Conservation (phyloP, 2,329 filamentous ascomycete species). For the Boeremia lycopersici region DNA sequence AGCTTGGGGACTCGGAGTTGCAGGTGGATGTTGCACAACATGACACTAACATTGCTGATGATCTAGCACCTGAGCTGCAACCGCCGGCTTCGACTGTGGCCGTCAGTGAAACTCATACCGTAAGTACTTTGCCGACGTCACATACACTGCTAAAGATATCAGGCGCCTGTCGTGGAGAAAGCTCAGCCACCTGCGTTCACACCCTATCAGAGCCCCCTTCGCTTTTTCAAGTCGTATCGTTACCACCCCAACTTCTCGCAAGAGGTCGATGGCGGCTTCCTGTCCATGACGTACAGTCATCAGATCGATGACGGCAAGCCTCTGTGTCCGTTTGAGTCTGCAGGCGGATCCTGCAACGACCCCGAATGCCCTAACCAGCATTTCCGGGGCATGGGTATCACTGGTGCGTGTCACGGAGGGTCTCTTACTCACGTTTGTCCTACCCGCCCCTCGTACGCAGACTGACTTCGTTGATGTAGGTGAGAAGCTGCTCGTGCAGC, state of each 20-base stretch:
- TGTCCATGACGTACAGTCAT: slow-evolving; percentile 92
- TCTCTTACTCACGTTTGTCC: slow-evolving; percentile 24
- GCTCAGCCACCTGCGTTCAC: slow-evolving; percentile 48
- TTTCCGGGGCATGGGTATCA: slow-evolving; percentile 72
- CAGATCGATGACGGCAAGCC: slow-evolving; percentile 77
- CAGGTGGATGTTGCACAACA: slow-evolving; percentile 6
- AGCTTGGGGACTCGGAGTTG: slow-evolving; percentile 18
- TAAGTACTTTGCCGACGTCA: slow-evolving; percentile 22
- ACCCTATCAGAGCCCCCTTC: slow-evolving; percentile 84
- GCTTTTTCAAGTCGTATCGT: slow-evolving; percentile 83
- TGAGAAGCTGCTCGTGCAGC: slow-evolving; percentile 73
- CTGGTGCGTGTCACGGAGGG: slow-evolving; percentile 67
- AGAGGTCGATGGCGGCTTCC: slow-evolving; percentile 75
- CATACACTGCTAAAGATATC: slow-evolving; percentile 23
- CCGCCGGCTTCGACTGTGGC: slow-evolving; percentile 11
- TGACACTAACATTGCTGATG: slow-evolving; percentile 38
- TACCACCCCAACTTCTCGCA: slow-evolving; percentile 80
- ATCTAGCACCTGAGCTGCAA: slow-evolving; percentile 51
- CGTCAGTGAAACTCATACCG: slow-evolving; percentile 18
- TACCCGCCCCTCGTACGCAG: slow-evolving; percentile 42
- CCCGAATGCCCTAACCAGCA: slow-evolving; percentile 78
- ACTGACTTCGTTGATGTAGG: slow-evolving; percentile 60
- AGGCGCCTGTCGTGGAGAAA: slow-evolving; percentile 24
- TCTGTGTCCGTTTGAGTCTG: slow-evolving; percentile 78
- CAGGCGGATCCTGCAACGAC: slow-evolving; percentile 75